Percentiles rank a stretch among this genome's conserved stretches.
Evolutionary conservation across 768 basidiomycete species (phyloP).

Genomic region (Serpula lacrymans): DNA sequence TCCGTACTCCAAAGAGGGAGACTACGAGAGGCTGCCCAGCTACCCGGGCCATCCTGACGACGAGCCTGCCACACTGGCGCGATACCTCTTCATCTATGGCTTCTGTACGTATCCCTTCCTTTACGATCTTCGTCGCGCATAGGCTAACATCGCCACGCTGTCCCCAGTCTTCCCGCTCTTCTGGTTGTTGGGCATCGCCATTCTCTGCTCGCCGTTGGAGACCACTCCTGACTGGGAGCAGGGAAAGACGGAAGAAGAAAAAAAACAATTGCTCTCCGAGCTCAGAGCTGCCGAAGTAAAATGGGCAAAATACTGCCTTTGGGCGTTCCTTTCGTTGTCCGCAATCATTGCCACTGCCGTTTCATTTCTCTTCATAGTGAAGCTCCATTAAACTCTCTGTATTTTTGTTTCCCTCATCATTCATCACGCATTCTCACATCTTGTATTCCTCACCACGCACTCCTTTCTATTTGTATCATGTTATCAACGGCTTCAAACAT

Average conservation of each 20-base stretch:
- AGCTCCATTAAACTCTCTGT: constrained; percentile 9
- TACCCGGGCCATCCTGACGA: constrained; percentile 24
- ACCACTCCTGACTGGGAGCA: constrained; percentile 51
- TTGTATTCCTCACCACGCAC: too few relatives aligned
- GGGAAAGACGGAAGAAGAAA: constrained; percentile 53
- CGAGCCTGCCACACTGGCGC: constrained; percentile 54
- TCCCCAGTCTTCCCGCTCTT: constrained; percentile 56
- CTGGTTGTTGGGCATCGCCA: constrained; percentile 57
- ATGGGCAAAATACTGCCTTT: constrained; percentile 56
- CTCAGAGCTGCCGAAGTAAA: constrained; percentile 50
- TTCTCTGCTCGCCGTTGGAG: constrained; percentile 52
- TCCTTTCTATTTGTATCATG: too few relatives aligned
- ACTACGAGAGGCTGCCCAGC: constrained; percentile 25
- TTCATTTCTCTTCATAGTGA: constrained; percentile 21
- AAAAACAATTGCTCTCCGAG: constrained; percentile 39
- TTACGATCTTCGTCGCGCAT: not conserved
- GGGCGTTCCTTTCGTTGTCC: constrained; percentile 47
- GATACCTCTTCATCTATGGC: constrained; percentile 61
- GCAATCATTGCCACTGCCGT: constrained; percentile 31
- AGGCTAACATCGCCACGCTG: not conserved
- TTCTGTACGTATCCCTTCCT: constrained; percentile 42
- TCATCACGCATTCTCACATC: constrained; percentile 1
- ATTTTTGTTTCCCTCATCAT: not conserved
- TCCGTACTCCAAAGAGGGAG: constrained; percentile 42
- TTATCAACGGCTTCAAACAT: too few relatives aligned